Evolutionary conservation across 1,284 basidiomycete species (phyloP).

Genomic region (Lentinula novae-zelandiae): DNA sequence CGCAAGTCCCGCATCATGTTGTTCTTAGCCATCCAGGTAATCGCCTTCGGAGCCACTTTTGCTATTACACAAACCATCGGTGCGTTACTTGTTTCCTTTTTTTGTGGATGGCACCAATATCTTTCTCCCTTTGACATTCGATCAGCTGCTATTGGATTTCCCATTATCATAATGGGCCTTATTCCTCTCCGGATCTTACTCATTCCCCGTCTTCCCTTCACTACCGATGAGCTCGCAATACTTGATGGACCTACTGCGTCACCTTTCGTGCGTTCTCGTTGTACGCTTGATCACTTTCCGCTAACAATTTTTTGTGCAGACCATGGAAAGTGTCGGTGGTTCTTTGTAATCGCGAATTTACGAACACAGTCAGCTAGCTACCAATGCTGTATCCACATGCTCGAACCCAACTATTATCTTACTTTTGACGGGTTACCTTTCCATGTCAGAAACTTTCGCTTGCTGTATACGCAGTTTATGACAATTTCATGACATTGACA

Average conservation of each 20-base stretch:
- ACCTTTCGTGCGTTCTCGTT: slow-evolving; percentile 59
- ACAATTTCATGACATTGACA: background rate
- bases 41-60: slow-evolving; percentile 88
- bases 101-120: background rate
- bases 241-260: slow-evolving; percentile 89
- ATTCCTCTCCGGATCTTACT: slow-evolving; percentile 78
- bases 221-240: slow-evolving; percentile 74
- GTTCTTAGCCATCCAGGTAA: slow-evolving; percentile 78
- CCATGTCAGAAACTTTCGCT: too few relatives aligned
- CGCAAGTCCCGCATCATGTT: slow-evolving; percentile 74
- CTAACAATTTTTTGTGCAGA: slow-evolving; percentile 27
- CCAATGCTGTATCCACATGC: background rate
- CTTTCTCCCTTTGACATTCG: background rate
- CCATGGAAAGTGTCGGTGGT: slow-evolving; percentile 57
- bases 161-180: slow-evolving; percentile 84
- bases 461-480: too few relatives aligned
- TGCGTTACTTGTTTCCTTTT: slow-evolving; percentile 29
- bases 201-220: slow-evolving; percentile 79
- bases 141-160: slow-evolving; percentile 86
- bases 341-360: slow-evolving; percentile 22
- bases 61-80: slow-evolving; percentile 91
- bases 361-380: too few relatives aligned
- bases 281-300: background rate
- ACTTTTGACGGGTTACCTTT: too few relatives aligned
- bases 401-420: background rate